A percentile compares a stretch with the other conserved stretches of the same genome.
phyloP scores from a whole-genome alignment of 2,329 filamentous ascomycete species.

The Cytospora mali region DNA sequence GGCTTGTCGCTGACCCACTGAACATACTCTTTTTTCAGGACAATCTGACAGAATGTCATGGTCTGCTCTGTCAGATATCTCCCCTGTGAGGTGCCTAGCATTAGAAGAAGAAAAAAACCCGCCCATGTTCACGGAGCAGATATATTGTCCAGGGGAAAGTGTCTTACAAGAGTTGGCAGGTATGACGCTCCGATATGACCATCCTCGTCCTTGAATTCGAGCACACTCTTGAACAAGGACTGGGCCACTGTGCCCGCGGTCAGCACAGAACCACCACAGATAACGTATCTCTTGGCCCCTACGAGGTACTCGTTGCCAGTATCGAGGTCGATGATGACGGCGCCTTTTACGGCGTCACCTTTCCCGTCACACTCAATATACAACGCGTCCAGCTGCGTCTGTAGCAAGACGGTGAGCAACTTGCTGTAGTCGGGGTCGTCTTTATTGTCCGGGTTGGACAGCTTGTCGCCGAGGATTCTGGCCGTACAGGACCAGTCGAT shows the following conservation, averaged over 20 bases:
- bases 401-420: too few species aligned
- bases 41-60: slow-evolving; percentile 35
- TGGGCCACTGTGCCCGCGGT: slow-evolving; percentile 34
- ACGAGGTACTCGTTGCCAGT: slow-evolving; percentile 27
- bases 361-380: too few species aligned
- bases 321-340: too few species aligned
- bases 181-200: not conserved
- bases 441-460: too few species aligned
- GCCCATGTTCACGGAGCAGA: not conserved
- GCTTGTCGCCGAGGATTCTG: too few species aligned
- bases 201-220: not conserved
- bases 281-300: slow-evolving; percentile 32
- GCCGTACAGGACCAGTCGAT: too few species aligned
- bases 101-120: not conserved
- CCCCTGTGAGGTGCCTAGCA: slow-evolving; percentile 20
- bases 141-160: not conserved
- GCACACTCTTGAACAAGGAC: slow-evolving; percentile 14
- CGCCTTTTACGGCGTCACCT: too few species aligned
- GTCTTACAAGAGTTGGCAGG: slow-evolving; percentile 4
- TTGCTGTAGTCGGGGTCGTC: too few species aligned
- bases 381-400: too few species aligned
- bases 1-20: slow-evolving; percentile 14
- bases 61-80: slow-evolving; percentile 34
- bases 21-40: slow-evolving; percentile 29
- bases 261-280: slow-evolving; percentile 34